Evolutionary conservation across 2,329 filamentous ascomycete genomes (phyloP).

Genomic region (Trichophyton schoenleinii): DNA sequence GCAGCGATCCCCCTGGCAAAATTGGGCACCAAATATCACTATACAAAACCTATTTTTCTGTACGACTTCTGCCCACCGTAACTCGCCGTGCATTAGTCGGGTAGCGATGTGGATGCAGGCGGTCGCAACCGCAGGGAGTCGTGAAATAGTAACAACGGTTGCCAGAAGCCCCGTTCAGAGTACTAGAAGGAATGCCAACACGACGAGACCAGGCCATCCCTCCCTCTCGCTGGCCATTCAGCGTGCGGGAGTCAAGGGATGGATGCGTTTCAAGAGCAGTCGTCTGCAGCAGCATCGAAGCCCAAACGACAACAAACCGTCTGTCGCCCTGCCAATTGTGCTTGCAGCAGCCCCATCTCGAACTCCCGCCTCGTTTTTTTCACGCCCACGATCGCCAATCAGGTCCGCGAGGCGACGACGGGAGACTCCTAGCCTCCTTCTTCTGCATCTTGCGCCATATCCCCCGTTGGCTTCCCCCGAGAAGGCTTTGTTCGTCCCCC

Average conservation of each 20-base stretch:
- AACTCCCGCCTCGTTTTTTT: conserved; percentile 1
- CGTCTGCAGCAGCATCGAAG: conserved; percentile 3
- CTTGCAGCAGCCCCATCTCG: background rate
- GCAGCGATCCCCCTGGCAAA: background rate
- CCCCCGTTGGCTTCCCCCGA: background rate
- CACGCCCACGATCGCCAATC: conserved; percentile 9
- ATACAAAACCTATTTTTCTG: conserved; percentile 2
- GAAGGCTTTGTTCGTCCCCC: too few relatives aligned
- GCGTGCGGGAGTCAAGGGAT: background rate
- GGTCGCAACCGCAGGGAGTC: conserved; percentile 1
- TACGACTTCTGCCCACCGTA: conserved; percentile 3
- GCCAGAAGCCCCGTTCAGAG: background rate
- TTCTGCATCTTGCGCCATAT: background rate
- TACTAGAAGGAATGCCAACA: background rate
- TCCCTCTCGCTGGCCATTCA: background rate
- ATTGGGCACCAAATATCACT: conserved; percentile 1
- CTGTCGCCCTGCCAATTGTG: conserved; percentile 3
- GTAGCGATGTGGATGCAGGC: conserved; percentile 5
- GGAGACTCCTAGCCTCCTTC: background rate
- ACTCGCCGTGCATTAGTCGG: conserved; percentile 5
- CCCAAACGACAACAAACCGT: background rate
- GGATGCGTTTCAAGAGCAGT: background rate
- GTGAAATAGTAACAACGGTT: background rate
- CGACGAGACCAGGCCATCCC: background rate
- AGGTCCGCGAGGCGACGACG: conserved; percentile 7